Evolutionary conservation across 768 basidiomycete genomes (phyloP), one percentile per base, ranked within the genome.

Genomic region (Podaxis sp.): DNA sequence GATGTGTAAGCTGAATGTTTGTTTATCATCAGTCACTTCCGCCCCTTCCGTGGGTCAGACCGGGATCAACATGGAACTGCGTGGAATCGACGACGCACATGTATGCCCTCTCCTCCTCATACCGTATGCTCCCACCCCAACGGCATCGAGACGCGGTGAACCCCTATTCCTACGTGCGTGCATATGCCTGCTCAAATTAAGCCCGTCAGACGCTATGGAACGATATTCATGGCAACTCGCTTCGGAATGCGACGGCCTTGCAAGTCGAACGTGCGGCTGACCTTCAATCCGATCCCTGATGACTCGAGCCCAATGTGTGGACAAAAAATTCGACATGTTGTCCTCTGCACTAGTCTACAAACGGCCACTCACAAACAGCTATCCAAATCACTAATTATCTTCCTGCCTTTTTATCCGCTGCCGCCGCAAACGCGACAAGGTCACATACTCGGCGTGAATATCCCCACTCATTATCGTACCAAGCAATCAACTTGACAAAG

Each of bases 391-490:
- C 44, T 46, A 40, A 23, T 38, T 63, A 62, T 50, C 63, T 65
- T 23, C 50, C 57, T 4, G 48, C 42, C 48, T 68, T 66, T 21
- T 62, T 59, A 38, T 71, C 70, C 13, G 73, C 74, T 61, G 92
- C 90, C 71, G 93, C 91, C 62, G 87, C 86, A 75, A 74, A 89
- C 61, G 85, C 79, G 70, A 97, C 76, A 52, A 96, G 81, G 72
- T 96, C 95, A 73, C 87, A 88, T 44, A 95, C 92, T 68, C 94
- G 88, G 71, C 77, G 84, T 46, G 92, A 94, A 83, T 95, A 97
- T 6, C 93, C 87, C 87, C 87, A 92, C 75, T 93, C 90, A 72
- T 93, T 93, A 77, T 92, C 90, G 79, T 91, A 95, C 93, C 95
- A 96, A n/a, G 90, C 72, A 71, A 97, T 86, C 66, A 96, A 82